Evolutionary conservation across 305 asterid genomes (phyloP), one percentile per base, ranked within the genome.

Genomic region (Rubia balearica): DNA sequence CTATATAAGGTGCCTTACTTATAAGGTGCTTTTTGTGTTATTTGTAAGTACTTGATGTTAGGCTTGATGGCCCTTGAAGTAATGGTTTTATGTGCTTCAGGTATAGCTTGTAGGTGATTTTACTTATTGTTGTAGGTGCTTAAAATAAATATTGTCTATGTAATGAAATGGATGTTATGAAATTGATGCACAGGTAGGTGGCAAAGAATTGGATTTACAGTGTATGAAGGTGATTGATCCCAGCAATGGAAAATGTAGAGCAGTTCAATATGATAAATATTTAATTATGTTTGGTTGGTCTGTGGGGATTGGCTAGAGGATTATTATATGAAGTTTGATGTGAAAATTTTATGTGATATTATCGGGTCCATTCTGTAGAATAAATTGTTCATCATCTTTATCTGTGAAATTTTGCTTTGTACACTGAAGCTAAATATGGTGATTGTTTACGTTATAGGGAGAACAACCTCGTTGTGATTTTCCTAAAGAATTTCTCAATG

Each of bases 401-500:
- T 19, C 4, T 38, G 22, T 57, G 41, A 10, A 43, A 13, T 17
- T 67, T 67, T 27, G 1, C 8, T 27, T 22, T 40, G 21, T 56
- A 7, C 53, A 33, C 56, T 61, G 49, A 62, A 45, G 48, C 65
- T 74, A 69, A 33, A 21, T 67, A 73, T 79, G 74, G 76, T 67
- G 27, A 65, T 64, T 82, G 72, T 72, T 83, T 19, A 71, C 75
- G 42, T 73, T 78, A 70, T 33, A 91, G 99, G 99, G 99, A 73
- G 98, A 94, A 46, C 99, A 94, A 83, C 98, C 99, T 63, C 99
- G 91, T 79, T 94, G 99, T 86, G 98, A 98, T 68, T 94, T 94
- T 82, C 99, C 99, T 71, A 82, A 94, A 86, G 81, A 91, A 91
- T 89, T 94, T 90, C 84, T 82, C 93, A 64, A 63, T 82, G 79